A percentile compares a stretch with the other conserved stretches of the same genome.
These are phyloP conservation scores for Russula griseocarnosa DNA, from an alignment of 768 basidiomycete species.

Conservation along the genomic window DNA sequence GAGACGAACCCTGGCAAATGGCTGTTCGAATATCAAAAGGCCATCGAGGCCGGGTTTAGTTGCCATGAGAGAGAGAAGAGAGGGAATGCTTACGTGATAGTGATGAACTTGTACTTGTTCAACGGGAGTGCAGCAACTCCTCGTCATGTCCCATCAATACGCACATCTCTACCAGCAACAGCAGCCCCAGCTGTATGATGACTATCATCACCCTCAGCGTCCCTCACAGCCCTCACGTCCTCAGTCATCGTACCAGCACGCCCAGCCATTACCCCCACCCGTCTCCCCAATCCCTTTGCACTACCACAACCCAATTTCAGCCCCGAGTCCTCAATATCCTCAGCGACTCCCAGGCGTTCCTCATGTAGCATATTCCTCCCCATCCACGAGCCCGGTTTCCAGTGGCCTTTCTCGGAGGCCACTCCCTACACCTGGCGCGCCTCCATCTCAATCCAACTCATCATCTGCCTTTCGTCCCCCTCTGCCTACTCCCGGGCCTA, in stretches of 20 bases:
- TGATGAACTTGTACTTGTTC: background rate
- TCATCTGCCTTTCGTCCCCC: slow-evolving; percentile 20
- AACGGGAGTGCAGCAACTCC: background rate
- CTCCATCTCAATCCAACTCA: slow-evolving; percentile 11
- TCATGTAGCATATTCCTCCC: slow-evolving; percentile 12
- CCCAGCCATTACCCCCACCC: slow-evolving; percentile 5
- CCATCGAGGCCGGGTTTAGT: slow-evolving; percentile 69
- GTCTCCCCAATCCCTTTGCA: slow-evolving; percentile 18
- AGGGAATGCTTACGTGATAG: slow-evolving; percentile 14
- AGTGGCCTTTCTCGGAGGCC: slow-evolving; percentile 25
- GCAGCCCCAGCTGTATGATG: background rate
- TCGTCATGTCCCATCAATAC: slow-evolving; percentile 26
- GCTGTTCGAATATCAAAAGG: slow-evolving; percentile 77
- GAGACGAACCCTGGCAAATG: slow-evolving; percentile 61
- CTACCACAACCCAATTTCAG: slow-evolving; percentile 19
- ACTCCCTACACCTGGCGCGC: slow-evolving; percentile 27
- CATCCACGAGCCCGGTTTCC: slow-evolving; percentile 25
- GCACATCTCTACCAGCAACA: slow-evolving; percentile 22
- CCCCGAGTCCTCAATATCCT: slow-evolving; percentile 29
- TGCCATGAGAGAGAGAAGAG: background rate
- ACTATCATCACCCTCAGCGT: background rate
- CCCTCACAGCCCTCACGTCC: background rate
- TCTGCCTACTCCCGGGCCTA: slow-evolving; percentile 28
- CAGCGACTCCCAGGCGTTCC: slow-evolving; percentile 18
- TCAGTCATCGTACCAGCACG: background rate